Conservation (phyloP, 148 eudicot genomes). For the Rheum nobile region DNA sequence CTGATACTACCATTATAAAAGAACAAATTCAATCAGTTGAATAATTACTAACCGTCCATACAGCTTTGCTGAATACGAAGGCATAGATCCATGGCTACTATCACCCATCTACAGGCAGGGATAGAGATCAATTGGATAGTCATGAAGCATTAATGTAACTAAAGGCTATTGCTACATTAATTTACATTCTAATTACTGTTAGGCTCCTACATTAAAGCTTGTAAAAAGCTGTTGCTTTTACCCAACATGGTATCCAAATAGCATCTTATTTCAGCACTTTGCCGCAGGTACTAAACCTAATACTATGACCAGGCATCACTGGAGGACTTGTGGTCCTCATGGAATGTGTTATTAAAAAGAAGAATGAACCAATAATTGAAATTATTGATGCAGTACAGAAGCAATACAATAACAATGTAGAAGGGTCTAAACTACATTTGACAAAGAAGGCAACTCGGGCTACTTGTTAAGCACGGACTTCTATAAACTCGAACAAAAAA, state of each 20-base stretch:
- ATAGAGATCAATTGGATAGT: background rate
- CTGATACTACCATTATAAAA: background rate
- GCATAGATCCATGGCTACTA: constrained; percentile 41
- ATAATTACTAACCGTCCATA: constrained; percentile 63
- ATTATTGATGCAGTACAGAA: background rate
- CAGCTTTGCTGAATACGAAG: constrained; percentile 60
- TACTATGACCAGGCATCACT: constrained; percentile 1
- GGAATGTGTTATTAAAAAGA: background rate
- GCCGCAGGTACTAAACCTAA: background rate
- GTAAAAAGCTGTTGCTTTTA: background rate
- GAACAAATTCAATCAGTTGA: background rate
- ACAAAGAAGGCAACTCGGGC: background rate
- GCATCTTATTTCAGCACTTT: background rate
- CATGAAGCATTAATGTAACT: background rate
- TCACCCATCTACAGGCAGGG: constrained; percentile 43
- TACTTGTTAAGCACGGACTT: background rate
- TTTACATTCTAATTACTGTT: background rate
- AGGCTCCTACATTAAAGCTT: no score
- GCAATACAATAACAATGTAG: background rate
- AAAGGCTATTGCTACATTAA: background rate
- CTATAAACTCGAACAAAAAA: background rate
- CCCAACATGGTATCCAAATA: background rate
- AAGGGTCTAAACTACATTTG: background rate
- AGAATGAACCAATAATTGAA: background rate
- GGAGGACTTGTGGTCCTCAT: background rate